Conservation (phyloP, 2,329 filamentous ascomycete species). For the Colletotrichum theobromicola region DNA sequence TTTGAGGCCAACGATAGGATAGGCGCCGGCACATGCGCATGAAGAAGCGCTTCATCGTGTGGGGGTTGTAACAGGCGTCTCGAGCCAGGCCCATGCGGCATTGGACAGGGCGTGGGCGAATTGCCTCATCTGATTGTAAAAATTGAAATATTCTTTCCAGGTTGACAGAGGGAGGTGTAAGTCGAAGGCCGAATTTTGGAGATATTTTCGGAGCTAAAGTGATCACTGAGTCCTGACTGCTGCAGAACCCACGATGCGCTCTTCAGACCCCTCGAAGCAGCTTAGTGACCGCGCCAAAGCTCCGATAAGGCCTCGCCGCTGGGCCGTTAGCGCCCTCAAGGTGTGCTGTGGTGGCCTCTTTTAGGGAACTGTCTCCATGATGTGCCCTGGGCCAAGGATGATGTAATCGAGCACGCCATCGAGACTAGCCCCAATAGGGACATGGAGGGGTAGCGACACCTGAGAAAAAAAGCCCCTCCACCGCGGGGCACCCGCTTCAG, state of each 20-base stretch:
- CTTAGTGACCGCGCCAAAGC: background rate
- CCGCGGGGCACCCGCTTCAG: background rate
- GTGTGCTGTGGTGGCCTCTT: background rate
- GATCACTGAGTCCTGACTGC: no score
- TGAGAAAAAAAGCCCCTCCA: constrained; percentile 16
- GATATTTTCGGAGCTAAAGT: background rate
- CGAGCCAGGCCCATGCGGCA: background rate
- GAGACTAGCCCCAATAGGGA: background rate
- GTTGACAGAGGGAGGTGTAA: background rate
- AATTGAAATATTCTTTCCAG: background rate
- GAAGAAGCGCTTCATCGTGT: background rate
- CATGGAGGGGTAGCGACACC: constrained; percentile 17
- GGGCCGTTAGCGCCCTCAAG: background rate
- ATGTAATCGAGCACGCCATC: constrained; percentile 23
- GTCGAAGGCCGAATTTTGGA: background rate
- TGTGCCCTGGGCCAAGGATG: constrained; percentile 20
- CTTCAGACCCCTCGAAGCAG: background rate
- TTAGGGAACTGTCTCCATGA: background rate
- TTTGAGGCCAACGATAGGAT: background rate
- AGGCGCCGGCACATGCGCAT: background rate
- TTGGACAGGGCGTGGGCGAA: background rate
- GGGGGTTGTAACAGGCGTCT: background rate
- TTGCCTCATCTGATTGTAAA: background rate
- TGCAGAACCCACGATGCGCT: background rate
- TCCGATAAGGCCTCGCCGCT: background rate